Evolutionary conservation across 129 eudicot genomes (phyloP).

Genomic region (Saussurea involucrata): DNA sequence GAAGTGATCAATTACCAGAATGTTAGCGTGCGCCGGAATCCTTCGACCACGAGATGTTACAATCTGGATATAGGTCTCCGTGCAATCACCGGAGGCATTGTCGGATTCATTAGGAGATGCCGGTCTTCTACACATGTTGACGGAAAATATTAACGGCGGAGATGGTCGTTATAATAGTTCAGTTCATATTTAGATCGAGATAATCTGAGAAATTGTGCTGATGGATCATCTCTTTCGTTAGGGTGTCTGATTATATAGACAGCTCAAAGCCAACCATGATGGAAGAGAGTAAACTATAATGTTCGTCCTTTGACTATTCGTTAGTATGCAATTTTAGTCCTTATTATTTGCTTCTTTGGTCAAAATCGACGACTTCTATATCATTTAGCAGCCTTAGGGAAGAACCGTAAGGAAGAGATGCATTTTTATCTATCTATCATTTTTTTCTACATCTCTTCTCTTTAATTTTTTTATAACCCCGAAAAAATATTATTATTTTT

Average conservation of each 20-base stretch:
- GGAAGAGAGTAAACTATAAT: background rate
- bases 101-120: constrained; percentile 26
- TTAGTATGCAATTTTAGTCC: background rate
- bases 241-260: constrained; percentile 34
- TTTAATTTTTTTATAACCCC: background rate
- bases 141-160: constrained; percentile 6
- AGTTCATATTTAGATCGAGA: background rate
- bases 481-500: too few relatives aligned
- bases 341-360: background rate
- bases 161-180: background rate
- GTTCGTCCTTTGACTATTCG: background rate
- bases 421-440: background rate
- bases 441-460: too few relatives aligned
- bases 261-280: constrained; percentile 17
- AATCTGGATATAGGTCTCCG: constrained; percentile 48
- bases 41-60: constrained; percentile 69
- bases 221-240: background rate
- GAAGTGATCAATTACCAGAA: constrained; percentile 48
- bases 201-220: background rate
- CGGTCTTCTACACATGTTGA: constrained; percentile 18
- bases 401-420: background rate
- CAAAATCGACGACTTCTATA: background rate
- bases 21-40: constrained; percentile 70
- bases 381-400: background rate
- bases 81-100: constrained; percentile 31